phyloP scores from a whole-genome alignment of 148 eudicot genomes.

The Rheum nobile region DNA sequence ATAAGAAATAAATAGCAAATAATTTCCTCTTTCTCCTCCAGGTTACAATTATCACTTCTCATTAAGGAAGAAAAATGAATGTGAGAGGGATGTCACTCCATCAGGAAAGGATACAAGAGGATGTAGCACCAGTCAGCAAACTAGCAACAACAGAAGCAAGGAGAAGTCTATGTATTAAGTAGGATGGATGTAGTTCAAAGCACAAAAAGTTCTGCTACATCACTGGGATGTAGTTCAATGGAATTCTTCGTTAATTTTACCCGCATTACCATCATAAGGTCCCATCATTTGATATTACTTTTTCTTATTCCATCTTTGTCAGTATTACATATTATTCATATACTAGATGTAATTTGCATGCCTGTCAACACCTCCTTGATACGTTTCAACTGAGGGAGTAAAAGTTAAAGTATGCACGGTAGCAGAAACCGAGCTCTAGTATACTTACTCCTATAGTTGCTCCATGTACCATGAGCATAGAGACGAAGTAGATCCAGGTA shows the following conservation, averaged over 20 bases:
- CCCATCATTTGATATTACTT: background rate
- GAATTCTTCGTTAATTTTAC: background rate
- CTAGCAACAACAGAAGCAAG: background rate
- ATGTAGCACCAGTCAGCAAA: background rate
- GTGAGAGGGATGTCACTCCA: background rate
- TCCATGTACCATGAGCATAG: constrained; percentile 97
- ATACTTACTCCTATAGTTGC: constrained; percentile 79
- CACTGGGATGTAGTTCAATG: background rate
- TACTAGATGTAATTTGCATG: no score
- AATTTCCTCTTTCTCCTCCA: background rate
- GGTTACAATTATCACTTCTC: background rate
- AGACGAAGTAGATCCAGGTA: constrained; percentile 76
- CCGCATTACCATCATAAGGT: background rate
- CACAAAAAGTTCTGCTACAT: no score
- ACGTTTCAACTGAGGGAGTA: background rate
- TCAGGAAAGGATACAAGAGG: background rate
- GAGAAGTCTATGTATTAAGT: background rate
- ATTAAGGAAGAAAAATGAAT: background rate
- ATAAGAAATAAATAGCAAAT: background rate
- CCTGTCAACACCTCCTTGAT: background rate
- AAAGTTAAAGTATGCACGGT: background rate
- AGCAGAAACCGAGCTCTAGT: no score
- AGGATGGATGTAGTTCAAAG: no score
- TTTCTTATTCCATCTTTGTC: background rate
- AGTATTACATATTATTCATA: no score